These are phyloP conservation scores for Solanum gandarillasii DNA, from an alignment of 257 asterid species.

Conservation along the genomic window DNA sequence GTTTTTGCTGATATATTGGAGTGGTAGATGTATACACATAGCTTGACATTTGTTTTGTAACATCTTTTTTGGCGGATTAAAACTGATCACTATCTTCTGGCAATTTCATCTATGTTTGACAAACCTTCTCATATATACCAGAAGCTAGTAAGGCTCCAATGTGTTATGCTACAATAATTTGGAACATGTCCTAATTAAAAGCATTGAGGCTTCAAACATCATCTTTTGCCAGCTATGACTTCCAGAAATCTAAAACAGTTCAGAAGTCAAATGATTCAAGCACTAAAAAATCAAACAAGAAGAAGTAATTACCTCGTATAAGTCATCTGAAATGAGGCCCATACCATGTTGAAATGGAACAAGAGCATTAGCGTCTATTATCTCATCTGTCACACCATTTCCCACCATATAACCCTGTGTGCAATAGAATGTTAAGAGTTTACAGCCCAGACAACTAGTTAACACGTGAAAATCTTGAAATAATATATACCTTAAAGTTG, in stretches of 20 bases:
- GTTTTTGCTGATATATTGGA: neutral
- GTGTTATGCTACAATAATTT: neutral
- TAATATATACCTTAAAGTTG: constrained; percentile 67
- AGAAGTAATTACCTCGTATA: constrained; percentile 44
- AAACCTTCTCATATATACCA: neutral
- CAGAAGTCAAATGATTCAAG: neutral
- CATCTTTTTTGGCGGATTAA: neutral
- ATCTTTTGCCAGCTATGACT: neutral
- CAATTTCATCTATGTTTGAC: neutral
- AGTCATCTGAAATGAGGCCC: constrained; percentile 91
- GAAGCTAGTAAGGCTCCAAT: neutral
- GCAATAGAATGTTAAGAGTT: constrained; percentile 2
- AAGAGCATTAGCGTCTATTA: constrained; percentile 78
- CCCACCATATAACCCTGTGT: constrained; percentile 99
- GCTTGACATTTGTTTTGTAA: neutral
- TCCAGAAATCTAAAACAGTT: neutral
- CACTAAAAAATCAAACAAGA: neutral
- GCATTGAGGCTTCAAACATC: neutral
- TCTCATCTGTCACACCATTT: constrained; percentile 76
- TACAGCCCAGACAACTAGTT: neutral
- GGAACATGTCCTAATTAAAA: neutral
- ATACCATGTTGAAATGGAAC: constrained; percentile 91
- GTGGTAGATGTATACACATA: neutral
- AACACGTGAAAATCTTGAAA: neutral
- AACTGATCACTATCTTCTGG: neutral